phyloP scores from a whole-genome alignment of 306 rosid genomes.

The Cucurbita ficifolia region DNA sequence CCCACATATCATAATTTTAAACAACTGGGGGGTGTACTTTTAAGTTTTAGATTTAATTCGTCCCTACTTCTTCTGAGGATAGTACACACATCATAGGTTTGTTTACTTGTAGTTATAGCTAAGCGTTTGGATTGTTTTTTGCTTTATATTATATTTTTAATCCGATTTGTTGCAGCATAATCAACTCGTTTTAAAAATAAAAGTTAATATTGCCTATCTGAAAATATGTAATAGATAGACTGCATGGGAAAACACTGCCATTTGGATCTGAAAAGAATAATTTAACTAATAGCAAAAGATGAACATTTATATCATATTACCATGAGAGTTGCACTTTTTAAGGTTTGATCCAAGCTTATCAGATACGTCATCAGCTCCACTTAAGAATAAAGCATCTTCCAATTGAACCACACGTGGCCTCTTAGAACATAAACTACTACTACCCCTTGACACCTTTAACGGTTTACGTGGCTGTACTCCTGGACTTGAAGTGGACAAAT shows the following conservation, averaged over 20 bases:
- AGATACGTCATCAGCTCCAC: slow-evolving; percentile 35
- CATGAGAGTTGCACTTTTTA: slow-evolving; percentile 40
- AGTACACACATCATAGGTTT: background rate
- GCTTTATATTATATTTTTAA: background rate
- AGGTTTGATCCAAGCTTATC: slow-evolving; percentile 39
- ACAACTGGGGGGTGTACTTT: background rate
- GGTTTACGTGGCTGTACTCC: slow-evolving; percentile 30
- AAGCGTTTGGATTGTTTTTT: background rate
- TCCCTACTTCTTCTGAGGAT: background rate
- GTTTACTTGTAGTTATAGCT: background rate
- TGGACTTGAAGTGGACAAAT: slow-evolving; percentile 21
- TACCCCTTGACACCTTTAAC: slow-evolving; percentile 37
- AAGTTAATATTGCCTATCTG: background rate
- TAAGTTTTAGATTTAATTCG: background rate
- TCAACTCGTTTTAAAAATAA: background rate
- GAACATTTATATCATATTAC: slow-evolving; percentile 18
- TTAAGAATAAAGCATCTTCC: slow-evolving; percentile 25
- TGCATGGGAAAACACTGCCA: background rate
- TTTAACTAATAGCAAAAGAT: background rate
- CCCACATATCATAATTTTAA: background rate
- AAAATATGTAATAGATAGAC: background rate
- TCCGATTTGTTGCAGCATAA: background rate
- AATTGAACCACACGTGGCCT: slow-evolving; percentile 38
- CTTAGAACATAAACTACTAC: slow-evolving; percentile 29
- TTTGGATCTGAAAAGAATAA: background rate